Conservation (phyloP, 495 filamentous ascomycete species). For the Annulohypoxylon bovei region DNA sequence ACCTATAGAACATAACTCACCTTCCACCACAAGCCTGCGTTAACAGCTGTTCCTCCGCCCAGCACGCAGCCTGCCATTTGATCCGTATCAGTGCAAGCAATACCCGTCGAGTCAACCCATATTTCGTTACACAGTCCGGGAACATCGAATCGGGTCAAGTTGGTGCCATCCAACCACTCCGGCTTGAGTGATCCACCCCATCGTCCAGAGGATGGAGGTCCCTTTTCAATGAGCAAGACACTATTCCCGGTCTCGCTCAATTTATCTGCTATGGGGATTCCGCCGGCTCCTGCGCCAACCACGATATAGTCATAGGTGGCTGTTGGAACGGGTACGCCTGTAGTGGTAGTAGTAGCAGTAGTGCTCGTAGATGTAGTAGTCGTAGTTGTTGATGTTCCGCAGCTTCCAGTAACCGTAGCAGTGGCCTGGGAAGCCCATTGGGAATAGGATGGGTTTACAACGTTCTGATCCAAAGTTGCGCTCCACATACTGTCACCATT, state of each 20-base stretch:
- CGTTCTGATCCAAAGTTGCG: constrained; percentile 49
- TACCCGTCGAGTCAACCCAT: constrained; percentile 68
- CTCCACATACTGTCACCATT: constrained; percentile 59
- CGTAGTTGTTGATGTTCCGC: constrained; percentile 46
- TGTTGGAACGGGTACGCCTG: constrained; percentile 58
- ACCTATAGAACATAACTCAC: constrained; percentile 36
- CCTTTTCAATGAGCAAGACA: constrained; percentile 74
- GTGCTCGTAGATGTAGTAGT: constrained; percentile 40
- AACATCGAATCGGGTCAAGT: constrained; percentile 80
- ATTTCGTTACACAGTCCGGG: constrained; percentile 80
- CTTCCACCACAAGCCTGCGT: constrained; percentile 69
- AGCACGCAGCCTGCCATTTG: constrained; percentile 82
- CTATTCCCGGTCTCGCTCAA: constrained; percentile 70
- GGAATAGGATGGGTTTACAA: constrained; percentile 55
- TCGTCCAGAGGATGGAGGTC: constrained; percentile 66
- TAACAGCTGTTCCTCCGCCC: constrained; percentile 80
- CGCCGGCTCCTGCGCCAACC: constrained; percentile 71
- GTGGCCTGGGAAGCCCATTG: constrained; percentile 52
- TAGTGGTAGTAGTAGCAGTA: constrained; percentile 45
- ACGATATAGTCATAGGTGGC: constrained; percentile 74
- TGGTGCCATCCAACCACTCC: constrained; percentile 70
- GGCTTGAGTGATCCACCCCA: constrained; percentile 68
- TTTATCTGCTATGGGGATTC: constrained; percentile 71
- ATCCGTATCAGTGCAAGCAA: constrained; percentile 73
- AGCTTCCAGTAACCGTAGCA: constrained; percentile 43